Evolutionary conservation across 2,329 filamentous ascomycete species (phyloP), one percentile per base, ranked within the genome.

Genomic region (Cadophora sp.): DNA sequence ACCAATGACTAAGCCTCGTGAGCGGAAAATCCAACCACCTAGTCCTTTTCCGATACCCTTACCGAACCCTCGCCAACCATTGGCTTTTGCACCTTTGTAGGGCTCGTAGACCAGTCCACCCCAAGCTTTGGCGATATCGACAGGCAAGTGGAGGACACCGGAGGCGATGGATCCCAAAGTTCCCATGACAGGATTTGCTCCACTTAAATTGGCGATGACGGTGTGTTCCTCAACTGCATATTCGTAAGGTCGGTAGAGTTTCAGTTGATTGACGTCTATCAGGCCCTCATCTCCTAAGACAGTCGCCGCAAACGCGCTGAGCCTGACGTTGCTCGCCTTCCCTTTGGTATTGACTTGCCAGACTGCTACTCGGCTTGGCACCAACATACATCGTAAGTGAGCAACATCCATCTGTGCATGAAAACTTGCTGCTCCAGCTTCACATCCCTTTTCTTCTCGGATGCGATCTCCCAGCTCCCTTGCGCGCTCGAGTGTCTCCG

Each of bases 1-100:
- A 19, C 50, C 40, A 50, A 68, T 60, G n/a, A 67, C 7, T 12
- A 73, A 34, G 22, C 69, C 69, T 24, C 69, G 58, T 43, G 40
- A 29, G 11, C 31, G 69, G 40, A 96, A 81, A 0, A 96, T 83
- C 1, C 97, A 78, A 0, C 94, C 94, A 4, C 92, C 93, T 43
- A 97, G 86, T 0, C 93, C 94, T 77, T 93, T 96, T 0, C 91
- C 93, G 55, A 97, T 83, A 0, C 92, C 92, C 78, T 94, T 95
- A 11, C 94, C 76, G 7, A 94, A 83, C 0, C 94, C 94, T 8
- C 82, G 82, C 1, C 81, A 78, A 2, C 89, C 89, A 70, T 89
- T 87, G 72, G 92, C 88, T 76, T 86, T 87, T 2, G 87, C 88
- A 14, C 86, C 87, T 0, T 82, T 82, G 50, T 85, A 78, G 0